Base-by-base conservation (phyloP, 345 rosid species). In the Punica granatum region DNA sequence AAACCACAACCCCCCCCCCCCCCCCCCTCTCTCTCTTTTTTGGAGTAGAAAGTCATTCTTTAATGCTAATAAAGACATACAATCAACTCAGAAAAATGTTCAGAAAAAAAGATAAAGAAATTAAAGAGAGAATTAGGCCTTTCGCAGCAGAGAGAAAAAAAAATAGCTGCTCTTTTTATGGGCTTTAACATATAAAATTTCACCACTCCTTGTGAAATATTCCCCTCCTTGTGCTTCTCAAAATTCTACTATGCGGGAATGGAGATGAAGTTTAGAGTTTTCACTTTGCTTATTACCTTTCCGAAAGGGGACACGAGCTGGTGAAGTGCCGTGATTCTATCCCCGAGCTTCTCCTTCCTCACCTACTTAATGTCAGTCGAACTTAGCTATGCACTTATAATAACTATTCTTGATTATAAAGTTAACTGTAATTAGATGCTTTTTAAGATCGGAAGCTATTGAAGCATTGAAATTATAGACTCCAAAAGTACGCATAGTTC, bases 231-330 rank as follows among this genome's bases (percentile, higher is more conserved):
- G 28, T 30, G 48, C 37, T 63, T 56, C 39, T 68, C 49, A 69
- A 69, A 16, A 32, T n/a, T 42, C 18, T 15, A 32, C 16, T 16
- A 39, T 32, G 23, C 41, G 58, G 60, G 44, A 49, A 53, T 23
- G 41, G 28, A 67, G 46, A 60, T 42, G 56, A 28, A 31, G 51
- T 25, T 35, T 35, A 19, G 11, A 30, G 2, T 23, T 30, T 30
- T 11, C 48, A 44, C 43, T 64, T 14, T 33, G 43, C 49, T 71
- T 60, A 33, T 32, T 53, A 90, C 98, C 96, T 92, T 92, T 63
- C 98, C 97, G 79, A 93, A 90, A 66, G 97, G 97, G 74, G 98
- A 93, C 76, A 90, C 98, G 44, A 93, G 85, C 81, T 93, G 96
- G 86, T 92, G 98, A 80, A 92, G 98, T 16, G 97, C 81, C 73